Evolutionary conservation across 164 flowering plant genomes (phyloP).

Genomic region (Litsea cubeba): DNA sequence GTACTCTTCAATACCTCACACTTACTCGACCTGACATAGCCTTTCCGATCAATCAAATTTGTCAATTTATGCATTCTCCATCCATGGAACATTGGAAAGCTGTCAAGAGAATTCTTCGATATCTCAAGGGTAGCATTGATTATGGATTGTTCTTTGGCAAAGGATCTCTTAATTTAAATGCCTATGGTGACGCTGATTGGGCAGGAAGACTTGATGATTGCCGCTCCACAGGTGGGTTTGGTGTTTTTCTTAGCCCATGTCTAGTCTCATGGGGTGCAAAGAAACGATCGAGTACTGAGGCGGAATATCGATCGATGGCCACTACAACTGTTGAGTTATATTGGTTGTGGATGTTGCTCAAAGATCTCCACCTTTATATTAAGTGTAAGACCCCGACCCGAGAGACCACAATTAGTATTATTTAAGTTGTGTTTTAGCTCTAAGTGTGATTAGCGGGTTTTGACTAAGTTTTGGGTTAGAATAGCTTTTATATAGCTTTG

Average conservation of each 20-base stretch:
- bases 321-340: neutral
- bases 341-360: neutral
- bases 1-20: constrained; percentile 1
- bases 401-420: too few relatives aligned
- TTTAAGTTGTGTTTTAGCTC: too few relatives aligned
- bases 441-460: too few relatives aligned
- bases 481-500: too few relatives aligned
- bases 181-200: neutral
- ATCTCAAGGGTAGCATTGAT: neutral
- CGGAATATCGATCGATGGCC: neutral
- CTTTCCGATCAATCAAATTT: neutral
- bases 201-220: neutral
- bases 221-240: too few relatives aligned
- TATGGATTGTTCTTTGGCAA: neutral
- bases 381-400: too few relatives aligned
- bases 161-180: neutral
- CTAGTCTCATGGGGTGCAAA: neutral
- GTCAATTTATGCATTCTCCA: neutral
- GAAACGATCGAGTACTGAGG: neutral
- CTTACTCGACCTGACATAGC: neutral
- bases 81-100: neutral
- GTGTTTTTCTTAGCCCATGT: neutral
- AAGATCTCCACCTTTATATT: too few relatives aligned
- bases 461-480: too few relatives aligned
- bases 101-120: too few relatives aligned